A percentile compares a stretch with the other conserved stretches of the same genome.
phyloP scores from a whole-genome alignment of 2,329 filamentous ascomycete species.

The Pseudofabraea citricarpa region DNA sequence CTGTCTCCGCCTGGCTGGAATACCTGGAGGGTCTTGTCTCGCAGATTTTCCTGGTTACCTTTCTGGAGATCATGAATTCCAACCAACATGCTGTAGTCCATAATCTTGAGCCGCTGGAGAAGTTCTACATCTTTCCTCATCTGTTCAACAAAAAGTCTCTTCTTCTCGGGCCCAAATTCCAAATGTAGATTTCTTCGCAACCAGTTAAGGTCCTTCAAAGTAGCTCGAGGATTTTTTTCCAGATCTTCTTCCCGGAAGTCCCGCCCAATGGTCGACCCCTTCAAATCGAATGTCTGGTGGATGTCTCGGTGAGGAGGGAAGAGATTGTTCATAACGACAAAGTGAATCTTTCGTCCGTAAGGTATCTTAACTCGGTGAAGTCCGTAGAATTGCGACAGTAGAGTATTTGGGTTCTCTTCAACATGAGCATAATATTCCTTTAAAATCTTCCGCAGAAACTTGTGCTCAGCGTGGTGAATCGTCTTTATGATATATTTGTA shows the following conservation, averaged over 20 bases:
- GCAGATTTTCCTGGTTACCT: constrained; percentile 93
- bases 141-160: constrained; percentile 82
- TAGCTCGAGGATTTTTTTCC: constrained; percentile 84
- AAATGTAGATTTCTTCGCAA: constrained; percentile 77
- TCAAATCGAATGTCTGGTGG: constrained; percentile 93
- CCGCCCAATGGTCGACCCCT: constrained; percentile 90
- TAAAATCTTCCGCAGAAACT: constrained; percentile 76
- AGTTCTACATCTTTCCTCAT: constrained; percentile 82
- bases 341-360: constrained; percentile 97
- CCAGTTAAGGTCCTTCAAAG: constrained; percentile 97
- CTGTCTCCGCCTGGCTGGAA: constrained; percentile 81
- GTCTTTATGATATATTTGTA: constrained; percentile 99
- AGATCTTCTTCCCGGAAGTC: constrained; percentile 87
- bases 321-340: constrained; percentile 99
- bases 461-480: constrained; percentile 92
- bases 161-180: constrained; percentile 86
- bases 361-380: constrained; percentile 97
- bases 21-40: constrained; percentile 82
- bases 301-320: constrained; percentile 97
- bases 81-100: constrained; percentile 96
- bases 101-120: constrained; percentile 85
- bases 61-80: constrained; percentile 87
- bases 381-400: constrained; percentile 96
- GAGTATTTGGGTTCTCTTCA: constrained; percentile 87
- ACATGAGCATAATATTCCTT: constrained; percentile 95